These are phyloP conservation scores for Ceraceosorus guamensis DNA, from an alignment of 1,284 basidiomycete species.

Conservation along the genomic window DNA sequence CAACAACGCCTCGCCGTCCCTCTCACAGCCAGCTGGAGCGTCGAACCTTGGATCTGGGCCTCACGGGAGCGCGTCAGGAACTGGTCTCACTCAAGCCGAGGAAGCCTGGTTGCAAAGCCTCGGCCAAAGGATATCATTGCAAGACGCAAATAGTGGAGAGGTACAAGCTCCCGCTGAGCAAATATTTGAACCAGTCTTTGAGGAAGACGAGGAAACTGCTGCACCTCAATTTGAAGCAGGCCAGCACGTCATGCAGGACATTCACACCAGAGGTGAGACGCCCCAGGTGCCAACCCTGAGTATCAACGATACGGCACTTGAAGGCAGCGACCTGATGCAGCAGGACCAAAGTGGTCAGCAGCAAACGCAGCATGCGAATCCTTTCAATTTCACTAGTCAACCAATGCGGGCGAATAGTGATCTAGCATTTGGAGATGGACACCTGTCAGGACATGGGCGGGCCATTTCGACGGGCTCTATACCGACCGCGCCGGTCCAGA, in stretches of 20 bases:
- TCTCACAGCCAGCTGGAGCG: too few species aligned
- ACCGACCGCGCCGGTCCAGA: not conserved
- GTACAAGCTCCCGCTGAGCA: not conserved
- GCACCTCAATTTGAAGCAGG: conserved; percentile 1
- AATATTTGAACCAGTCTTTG: not conserved
- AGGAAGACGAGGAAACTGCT: not conserved
- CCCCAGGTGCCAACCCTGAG: conserved; percentile 2
- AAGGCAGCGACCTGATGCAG: not conserved
- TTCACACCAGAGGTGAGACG: not conserved
- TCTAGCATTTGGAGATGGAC: not conserved
- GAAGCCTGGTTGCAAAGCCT: conserved; percentile 5
- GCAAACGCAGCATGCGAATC: too few species aligned
- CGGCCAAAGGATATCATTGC: conserved; percentile 5
- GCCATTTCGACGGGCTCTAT: not conserved
- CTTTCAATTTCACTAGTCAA: not conserved
- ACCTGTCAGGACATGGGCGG: not conserved
- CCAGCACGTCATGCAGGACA: not conserved
- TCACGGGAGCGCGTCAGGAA: not conserved
- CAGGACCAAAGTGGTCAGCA: too few species aligned
- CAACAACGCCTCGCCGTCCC: too few species aligned
- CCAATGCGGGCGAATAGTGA: not conserved
- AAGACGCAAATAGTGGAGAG: not conserved
- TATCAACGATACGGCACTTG: conserved; percentile 5
- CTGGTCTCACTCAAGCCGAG: not conserved
- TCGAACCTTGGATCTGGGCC: too few species aligned